phyloP scores from a whole-genome alignment of 768 basidiomycete genomes.

The Agaricus blazei region DNA sequence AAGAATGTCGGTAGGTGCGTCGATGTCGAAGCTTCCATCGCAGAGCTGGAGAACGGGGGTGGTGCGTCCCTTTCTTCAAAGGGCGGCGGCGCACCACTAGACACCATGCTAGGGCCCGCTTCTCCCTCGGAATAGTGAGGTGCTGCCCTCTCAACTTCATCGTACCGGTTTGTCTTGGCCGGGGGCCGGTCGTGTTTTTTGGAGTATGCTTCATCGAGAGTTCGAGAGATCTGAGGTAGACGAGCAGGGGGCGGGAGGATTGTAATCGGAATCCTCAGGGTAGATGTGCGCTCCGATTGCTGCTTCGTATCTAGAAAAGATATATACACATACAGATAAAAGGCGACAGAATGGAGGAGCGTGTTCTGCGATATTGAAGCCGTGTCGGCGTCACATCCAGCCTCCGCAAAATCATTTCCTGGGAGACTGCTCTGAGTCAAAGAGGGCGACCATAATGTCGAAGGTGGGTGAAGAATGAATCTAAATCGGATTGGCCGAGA shows the following conservation, averaged over 20 bases:
- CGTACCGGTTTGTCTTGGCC: slow-evolving; percentile 58
- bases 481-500: slow-evolving; percentile 68
- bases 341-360: slow-evolving; percentile 77
- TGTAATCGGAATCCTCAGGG: slow-evolving; percentile 61
- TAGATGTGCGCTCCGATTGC: slow-evolving; percentile 63
- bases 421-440: slow-evolving; percentile 40
- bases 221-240: slow-evolving; percentile 72
- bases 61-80: slow-evolving; percentile 83
- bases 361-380: slow-evolving; percentile 77
- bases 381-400: slow-evolving; percentile 59
- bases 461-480: slow-evolving; percentile 71
- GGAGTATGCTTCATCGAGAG: slow-evolving; percentile 70
- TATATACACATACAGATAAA: slow-evolving; percentile 65
- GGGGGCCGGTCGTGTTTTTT: slow-evolving; percentile 89
- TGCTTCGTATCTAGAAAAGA: slow-evolving; percentile 73
- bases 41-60: slow-evolving; percentile 52
- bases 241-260: slow-evolving; percentile 74
- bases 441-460: slow-evolving; percentile 43
- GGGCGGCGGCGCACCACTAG: slow-evolving; percentile 67
- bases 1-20: slow-evolving; percentile 65
- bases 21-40: slow-evolving; percentile 55
- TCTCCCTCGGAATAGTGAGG: slow-evolving; percentile 68
- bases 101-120: slow-evolving; percentile 71
- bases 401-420: slow-evolving; percentile 36
- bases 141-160: slow-evolving; percentile 55